A percentile compares a stretch with the other conserved stretches of the same genome.
Evolutionary conservation across 1,284 basidiomycete genomes (phyloP).

Genomic region (Exobasidium rhododendri): DNA sequence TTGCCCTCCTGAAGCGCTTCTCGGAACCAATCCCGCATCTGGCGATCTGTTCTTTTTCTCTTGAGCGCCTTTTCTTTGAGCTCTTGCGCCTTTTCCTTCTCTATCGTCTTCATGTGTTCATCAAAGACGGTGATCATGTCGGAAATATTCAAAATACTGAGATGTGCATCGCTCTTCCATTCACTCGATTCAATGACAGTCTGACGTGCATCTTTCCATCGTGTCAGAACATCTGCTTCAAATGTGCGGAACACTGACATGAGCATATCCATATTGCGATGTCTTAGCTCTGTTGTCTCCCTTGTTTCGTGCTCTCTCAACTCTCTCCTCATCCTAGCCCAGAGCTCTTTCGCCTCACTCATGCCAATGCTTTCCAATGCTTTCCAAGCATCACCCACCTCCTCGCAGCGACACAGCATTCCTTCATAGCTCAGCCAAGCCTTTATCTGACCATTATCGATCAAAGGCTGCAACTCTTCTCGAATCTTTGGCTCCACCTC

Average conservation of each 20-base stretch:
- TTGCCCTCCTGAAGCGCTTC: conserved; percentile 70
- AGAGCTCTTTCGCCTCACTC: conserved; percentile 31
- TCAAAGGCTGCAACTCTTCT: conserved; percentile 17
- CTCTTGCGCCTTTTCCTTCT: conserved; percentile 29
- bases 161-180: conserved; percentile 32
- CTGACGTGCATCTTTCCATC: conserved; percentile 51
- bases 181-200: conserved; percentile 45
- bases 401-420: background rate
- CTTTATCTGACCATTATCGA: conserved; percentile 5
- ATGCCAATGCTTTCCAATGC: conserved; percentile 22
- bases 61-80: conserved; percentile 18
- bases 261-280: conserved; percentile 42
- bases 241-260: conserved; percentile 46
- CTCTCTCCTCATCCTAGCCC: conserved; percentile 30
- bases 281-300: conserved; percentile 22
- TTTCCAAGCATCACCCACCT: conserved; percentile 25
- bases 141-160: conserved; percentile 31
- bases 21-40: conserved; percentile 57
- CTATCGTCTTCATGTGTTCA: conserved; percentile 40
- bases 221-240: conserved; percentile 44
- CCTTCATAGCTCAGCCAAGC: conserved; percentile 11
- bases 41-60: conserved; percentile 27
- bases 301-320: conserved; percentile 28
- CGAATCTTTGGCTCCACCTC: conserved; percentile 34
- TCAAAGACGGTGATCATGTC: conserved; percentile 52